Conservation (phyloP, 805 yeast species). For the Kluyveromyces starmeri region DNA sequence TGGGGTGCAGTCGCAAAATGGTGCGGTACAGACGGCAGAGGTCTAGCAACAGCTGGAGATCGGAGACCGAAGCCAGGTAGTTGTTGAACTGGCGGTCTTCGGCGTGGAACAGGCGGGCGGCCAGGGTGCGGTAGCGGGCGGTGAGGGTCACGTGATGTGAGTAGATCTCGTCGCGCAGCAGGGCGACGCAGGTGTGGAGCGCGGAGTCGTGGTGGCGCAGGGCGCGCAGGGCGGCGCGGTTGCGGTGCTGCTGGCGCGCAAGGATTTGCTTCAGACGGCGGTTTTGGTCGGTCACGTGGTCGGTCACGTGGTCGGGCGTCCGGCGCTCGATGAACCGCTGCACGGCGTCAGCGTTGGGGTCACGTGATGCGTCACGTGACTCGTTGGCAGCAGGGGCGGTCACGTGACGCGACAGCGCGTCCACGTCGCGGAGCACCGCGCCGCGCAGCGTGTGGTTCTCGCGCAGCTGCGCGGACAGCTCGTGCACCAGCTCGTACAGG, state of each 20-base stretch:
- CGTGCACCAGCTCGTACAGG: conserved; percentile 17
- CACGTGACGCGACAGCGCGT: conserved; percentile 14
- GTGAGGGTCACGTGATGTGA: conserved; percentile 10
- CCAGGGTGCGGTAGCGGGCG: conserved; percentile 8
- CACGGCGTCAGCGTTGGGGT: not conserved
- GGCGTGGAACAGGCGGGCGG: conserved; percentile 10
- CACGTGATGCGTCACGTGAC: not conserved
- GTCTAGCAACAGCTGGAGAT: conserved; percentile 14
- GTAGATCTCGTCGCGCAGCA: conserved; percentile 15
- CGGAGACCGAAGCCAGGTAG: conserved; percentile 14
- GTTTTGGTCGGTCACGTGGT: conserved; percentile 11
- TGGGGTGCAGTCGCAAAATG: conserved; percentile 10
- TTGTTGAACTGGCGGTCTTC: conserved; percentile 17
- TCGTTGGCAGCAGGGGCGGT: conserved; percentile 8
- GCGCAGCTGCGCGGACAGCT: conserved; percentile 12
- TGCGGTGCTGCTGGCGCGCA: conserved; percentile 6
- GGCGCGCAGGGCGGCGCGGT: conserved; percentile 11
- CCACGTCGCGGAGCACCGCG: conserved; percentile 14
- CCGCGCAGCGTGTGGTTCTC: conserved; percentile 16
- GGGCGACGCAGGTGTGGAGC: conserved; percentile 12
- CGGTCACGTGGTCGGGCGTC: not conserved
- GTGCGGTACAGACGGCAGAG: conserved; percentile 15
- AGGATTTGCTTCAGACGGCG: conserved; percentile 10
- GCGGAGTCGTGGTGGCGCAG: conserved; percentile 17
- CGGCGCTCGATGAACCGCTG: not conserved